Evolutionary conservation across 225 moss, liverwort and hornwort species (phyloP), one percentile per base, ranked within the genome.

Genomic region (Lunularia cruciata): DNA sequence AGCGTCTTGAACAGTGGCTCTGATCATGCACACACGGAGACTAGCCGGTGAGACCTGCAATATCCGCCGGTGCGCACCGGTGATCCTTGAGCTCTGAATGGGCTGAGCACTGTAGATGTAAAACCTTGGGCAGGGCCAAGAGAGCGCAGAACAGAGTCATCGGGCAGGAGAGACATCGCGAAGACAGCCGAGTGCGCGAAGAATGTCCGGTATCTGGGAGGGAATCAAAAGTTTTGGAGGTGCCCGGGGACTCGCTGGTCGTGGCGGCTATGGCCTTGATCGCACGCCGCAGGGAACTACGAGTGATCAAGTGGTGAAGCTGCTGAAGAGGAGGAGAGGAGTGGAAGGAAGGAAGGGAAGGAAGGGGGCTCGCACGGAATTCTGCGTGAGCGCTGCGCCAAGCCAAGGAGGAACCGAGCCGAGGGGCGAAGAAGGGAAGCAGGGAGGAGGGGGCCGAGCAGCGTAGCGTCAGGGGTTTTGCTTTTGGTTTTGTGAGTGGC

Each of bases 181-280:
- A 1, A 16, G 18, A 8, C 0, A 18, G 25, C 45, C 0, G 28
- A 7, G 30, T 18, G 20, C 2, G 5, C 51, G n/a, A 23, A 47
- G 40, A 26, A 47, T 11, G 32, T 65, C 26, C 65, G 46, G 45
- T 3, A 46, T 65, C 23, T n/a, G 27, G 14, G 13, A 28, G 6
- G 16, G 69, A 69, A 69, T 69, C 69, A 54, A 40, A 54, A 40
- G 54, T 26, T 57, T 69, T 39, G 4, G 2, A 26, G 7, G 35
- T 69, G 69, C 35, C 42, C 39, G 56, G 36, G 2, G 9, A 18
- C 23, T 25, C 25, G 3, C 3, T 53, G 19, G 23, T 51, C 16
- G 69, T 69, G 69, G 69, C 69, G 69, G 69, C 69, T 69, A 42
- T 43, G 56, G 56, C 54, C 39, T 69, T 43, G 38, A 40, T 40